phyloP scores from a whole-genome alignment of 129 eudicot species.

The Pittosporum tobira region DNA sequence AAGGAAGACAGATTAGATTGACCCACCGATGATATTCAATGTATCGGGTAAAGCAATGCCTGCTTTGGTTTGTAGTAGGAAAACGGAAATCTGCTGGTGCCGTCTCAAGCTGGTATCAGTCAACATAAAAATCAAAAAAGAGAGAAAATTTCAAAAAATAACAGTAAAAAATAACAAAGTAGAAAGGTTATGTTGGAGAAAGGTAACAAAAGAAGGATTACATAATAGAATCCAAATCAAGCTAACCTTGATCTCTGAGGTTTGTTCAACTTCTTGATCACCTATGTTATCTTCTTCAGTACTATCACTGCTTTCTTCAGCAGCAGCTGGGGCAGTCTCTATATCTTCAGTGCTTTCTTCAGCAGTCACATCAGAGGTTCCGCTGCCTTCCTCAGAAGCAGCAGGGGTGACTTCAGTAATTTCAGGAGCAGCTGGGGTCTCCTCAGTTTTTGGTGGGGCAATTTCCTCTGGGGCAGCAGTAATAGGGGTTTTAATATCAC shows the following conservation, averaged over 20 bases:
- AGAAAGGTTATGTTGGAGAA: no score
- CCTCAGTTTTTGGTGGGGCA: constrained; percentile 34
- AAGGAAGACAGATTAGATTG: not conserved
- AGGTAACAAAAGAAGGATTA: not conserved
- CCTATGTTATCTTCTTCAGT: constrained; percentile 34
- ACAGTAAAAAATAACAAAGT: no score
- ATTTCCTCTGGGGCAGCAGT: constrained; percentile 26
- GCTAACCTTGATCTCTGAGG: constrained; percentile 68
- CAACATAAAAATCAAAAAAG: not conserved
- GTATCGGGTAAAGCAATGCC: constrained; percentile 95
- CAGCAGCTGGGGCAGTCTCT: constrained; percentile 25
- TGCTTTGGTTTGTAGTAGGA: constrained; percentile 89
- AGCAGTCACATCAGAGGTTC: constrained; percentile 23
- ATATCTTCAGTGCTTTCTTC: constrained; percentile 35
- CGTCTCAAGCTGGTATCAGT: constrained; percentile 67
- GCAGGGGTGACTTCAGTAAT: constrained; percentile 28
- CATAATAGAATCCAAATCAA: constrained; percentile 7
- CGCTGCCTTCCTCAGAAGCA: constrained; percentile 27
- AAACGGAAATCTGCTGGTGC: constrained; percentile 98
- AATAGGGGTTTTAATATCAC: constrained; percentile 22
- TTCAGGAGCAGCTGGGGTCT: constrained; percentile 28
- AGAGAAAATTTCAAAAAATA: no score
- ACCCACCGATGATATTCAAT: constrained; percentile 85
- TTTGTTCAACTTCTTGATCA: constrained; percentile 45
- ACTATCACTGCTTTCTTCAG: constrained; percentile 49